Evolutionary conservation across 2,329 filamentous ascomycete genomes (phyloP).

Genomic region (Calycina marina): DNA sequence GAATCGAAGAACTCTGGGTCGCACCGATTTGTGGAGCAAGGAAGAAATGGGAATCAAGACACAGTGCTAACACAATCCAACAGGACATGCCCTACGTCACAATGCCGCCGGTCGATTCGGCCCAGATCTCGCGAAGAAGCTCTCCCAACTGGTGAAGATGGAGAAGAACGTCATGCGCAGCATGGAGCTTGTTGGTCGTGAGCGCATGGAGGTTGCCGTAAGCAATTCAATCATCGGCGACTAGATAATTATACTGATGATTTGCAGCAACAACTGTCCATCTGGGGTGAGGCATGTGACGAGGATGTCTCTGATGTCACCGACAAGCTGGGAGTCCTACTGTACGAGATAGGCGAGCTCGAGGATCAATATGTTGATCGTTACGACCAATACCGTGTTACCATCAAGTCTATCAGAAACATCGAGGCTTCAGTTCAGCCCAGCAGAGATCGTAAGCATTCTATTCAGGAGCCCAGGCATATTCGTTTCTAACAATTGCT

Average conservation of each 20-base stretch:
- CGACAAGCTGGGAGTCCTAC: conserved; percentile 92
- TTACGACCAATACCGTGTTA: conserved; percentile 98
- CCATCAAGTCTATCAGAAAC: conserved; percentile 98
- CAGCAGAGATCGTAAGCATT: conserved; percentile 73
- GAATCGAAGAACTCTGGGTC: too few relatives aligned
- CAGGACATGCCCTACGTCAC: conserved; percentile 61
- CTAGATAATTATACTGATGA: too few relatives aligned
- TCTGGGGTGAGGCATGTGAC: conserved; percentile 92
- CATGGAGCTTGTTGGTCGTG: conserved; percentile 84
- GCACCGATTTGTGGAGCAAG: too few relatives aligned
- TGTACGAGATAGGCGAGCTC: conserved; percentile 86
- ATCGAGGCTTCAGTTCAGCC: conserved; percentile 98
- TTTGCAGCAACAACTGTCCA: conserved; percentile 84
- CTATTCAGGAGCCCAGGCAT: not conserved
- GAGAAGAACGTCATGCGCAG: conserved; percentile 99
- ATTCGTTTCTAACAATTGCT: conserved; percentile 12
- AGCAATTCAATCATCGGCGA: too few relatives aligned
- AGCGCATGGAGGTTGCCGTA: conserved; percentile 98
- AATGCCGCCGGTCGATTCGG: conserved; percentile 64
- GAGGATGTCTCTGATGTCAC: conserved; percentile 98
- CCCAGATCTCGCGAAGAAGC: conserved; percentile 85
- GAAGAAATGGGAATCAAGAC: too few relatives aligned
- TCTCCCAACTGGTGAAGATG: conserved; percentile 98
- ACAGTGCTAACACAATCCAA: conserved; percentile 41
- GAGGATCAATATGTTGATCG: conserved; percentile 96